Conservation (phyloP, 441 rosid species). For the Pelargonium cotyledonis region DNA sequence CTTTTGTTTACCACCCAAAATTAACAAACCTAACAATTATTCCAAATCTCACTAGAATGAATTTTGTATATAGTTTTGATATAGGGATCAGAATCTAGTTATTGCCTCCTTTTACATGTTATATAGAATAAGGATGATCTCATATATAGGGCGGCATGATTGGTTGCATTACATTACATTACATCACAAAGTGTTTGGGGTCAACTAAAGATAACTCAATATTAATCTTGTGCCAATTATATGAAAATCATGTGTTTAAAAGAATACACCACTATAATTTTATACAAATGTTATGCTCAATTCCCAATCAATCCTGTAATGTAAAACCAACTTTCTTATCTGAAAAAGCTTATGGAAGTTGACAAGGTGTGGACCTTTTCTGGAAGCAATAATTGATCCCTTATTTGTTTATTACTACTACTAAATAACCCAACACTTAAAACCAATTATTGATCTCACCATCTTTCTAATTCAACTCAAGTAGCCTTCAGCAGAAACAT, state of each 20-base stretch:
- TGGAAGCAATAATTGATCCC: slow-evolving; percentile 2
- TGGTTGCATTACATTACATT: background rate
- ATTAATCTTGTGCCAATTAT: slow-evolving; percentile 1
- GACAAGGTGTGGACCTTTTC: slow-evolving; percentile 3
- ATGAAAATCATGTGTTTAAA: background rate
- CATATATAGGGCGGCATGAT: background rate
- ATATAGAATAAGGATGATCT: background rate
- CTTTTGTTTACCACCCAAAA: too few species aligned
- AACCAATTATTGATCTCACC: background rate
- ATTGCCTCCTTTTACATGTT: background rate
- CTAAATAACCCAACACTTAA: background rate
- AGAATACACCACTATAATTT: background rate
- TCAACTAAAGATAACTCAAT: background rate
- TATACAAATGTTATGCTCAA: background rate
- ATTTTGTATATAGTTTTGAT: background rate
- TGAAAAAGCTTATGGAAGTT: slow-evolving; percentile 1
- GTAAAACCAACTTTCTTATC: background rate
- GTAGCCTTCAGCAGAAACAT: too few species aligned
- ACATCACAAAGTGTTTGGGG: background rate
- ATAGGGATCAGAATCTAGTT: background rate
- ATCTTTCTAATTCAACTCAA: background rate
- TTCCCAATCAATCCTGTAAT: background rate
- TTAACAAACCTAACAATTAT: too few species aligned
- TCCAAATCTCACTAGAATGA: background rate
- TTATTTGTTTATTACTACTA: background rate